A percentile compares a stretch with the other conserved stretches of the same genome.
These are phyloP conservation scores for Oemleria cerasiformis DNA, from an alignment of 306 rosid genomes.

Conservation along the genomic window DNA sequence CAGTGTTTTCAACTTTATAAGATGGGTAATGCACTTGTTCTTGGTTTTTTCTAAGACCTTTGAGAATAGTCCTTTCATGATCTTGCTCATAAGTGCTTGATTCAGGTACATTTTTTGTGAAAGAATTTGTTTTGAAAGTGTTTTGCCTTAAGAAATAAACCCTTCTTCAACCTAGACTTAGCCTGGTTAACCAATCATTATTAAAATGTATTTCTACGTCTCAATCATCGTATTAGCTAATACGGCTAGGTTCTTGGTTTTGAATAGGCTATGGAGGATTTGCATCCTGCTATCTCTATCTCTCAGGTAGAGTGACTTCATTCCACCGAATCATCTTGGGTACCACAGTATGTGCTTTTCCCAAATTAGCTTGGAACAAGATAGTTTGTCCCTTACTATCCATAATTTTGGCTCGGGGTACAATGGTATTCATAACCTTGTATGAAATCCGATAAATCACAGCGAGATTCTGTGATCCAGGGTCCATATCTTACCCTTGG, in stretches of 20 bases:
- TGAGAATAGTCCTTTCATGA: not conserved
- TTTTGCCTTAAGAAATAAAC: not conserved
- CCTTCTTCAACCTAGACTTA: not conserved
- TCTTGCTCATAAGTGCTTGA: not conserved
- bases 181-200: not conserved
- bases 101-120: not conserved
- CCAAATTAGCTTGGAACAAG: no score
- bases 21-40: not conserved
- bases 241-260: not conserved
- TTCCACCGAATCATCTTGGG: not conserved
- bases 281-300: not conserved
- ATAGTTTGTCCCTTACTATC: no score
- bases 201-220: not conserved
- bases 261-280: not conserved
- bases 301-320: not conserved
- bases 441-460: no score
- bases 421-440: no score
- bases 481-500: no score
- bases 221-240: not conserved
- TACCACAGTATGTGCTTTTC: not conserved
- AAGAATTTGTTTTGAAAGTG: not conserved
- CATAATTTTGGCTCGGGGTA: no score
- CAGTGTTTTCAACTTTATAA: no score
- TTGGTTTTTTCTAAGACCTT: not conserved
- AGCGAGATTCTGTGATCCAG: no score